Evolutionary conservation across 192 early-diverging fungal genomes (phyloP).

Genomic region (Umbelopsis isabellina): DNA sequence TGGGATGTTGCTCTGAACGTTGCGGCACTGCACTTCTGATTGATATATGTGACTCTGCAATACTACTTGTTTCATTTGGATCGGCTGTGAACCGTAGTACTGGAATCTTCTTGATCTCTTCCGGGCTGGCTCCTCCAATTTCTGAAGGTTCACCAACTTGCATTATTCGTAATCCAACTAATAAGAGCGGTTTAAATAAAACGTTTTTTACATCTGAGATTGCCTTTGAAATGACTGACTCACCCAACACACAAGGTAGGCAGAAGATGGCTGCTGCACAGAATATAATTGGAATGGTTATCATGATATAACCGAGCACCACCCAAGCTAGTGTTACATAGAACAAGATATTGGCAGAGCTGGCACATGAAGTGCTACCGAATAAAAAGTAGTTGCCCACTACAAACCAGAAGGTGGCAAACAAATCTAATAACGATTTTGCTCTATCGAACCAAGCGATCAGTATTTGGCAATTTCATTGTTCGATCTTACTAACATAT

Average conservation of each 20-base stretch:
- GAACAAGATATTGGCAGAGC: conserved; percentile 60
- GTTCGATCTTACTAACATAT: conserved; percentile 15
- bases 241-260: conserved; percentile 60
- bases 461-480: background rate
- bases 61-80: background rate
- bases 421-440: conserved; percentile 62
- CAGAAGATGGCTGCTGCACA: conserved; percentile 67
- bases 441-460: conserved; percentile 35
- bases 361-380: conserved; percentile 44
- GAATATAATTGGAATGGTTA: conserved; percentile 62
- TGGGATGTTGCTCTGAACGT: background rate
- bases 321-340: conserved; percentile 67
- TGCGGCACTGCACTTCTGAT: background rate
- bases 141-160: conserved; percentile 55
- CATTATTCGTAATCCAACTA: conserved; percentile 59
- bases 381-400: conserved; percentile 76
- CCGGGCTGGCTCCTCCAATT: conserved; percentile 67
- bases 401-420: conserved; percentile 67
- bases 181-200: background rate
- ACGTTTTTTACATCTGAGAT: too few relatives aligned
- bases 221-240: background rate
- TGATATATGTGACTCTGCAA: conserved; percentile 12
- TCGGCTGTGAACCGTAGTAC: conserved; percentile 57
- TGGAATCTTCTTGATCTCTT: conserved; percentile 70
- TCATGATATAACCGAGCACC: conserved; percentile 67